Conservation (phyloP, 2,329 filamentous ascomycete genomes). For the Magnaporthales sp. region DNA sequence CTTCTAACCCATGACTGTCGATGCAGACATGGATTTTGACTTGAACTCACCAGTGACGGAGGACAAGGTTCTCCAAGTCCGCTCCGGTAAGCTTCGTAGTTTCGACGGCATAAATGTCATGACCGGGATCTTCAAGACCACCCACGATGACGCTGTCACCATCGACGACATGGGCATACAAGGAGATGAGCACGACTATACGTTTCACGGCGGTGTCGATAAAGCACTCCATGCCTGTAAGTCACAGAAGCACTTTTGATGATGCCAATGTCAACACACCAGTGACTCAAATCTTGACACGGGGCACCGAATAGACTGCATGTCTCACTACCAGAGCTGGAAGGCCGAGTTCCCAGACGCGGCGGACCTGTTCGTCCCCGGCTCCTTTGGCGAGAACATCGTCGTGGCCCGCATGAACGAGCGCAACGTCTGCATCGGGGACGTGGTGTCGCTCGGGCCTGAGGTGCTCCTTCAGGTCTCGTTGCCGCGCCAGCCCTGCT, state of each 20-base stretch:
- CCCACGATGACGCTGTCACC: slow-evolving; percentile 32
- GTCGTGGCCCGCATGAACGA: slow-evolving; percentile 51
- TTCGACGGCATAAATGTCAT: slow-evolving; percentile 40
- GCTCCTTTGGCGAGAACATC: slow-evolving; percentile 58
- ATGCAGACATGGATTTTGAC: neutral
- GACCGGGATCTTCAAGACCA: slow-evolving; percentile 48
- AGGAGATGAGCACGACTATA: slow-evolving; percentile 52
- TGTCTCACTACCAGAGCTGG: slow-evolving; percentile 50
- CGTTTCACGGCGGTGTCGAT: slow-evolving; percentile 52
- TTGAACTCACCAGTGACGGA: slow-evolving; percentile 22
- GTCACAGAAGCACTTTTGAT: slow-evolving; percentile 13
- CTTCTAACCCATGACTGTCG: neutral
- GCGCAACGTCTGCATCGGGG: slow-evolving; percentile 56
- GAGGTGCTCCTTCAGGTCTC: slow-evolving; percentile 48
- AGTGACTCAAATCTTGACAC: neutral
- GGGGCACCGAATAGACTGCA: slow-evolving; percentile 38
- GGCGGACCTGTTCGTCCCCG: slow-evolving; percentile 41
- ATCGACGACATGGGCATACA: slow-evolving; percentile 42
- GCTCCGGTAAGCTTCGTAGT: slow-evolving; percentile 46
- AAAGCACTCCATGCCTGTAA: slow-evolving; percentile 53
- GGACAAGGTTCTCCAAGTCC: slow-evolving; percentile 47
- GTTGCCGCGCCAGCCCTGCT: slow-evolving; percentile 56
- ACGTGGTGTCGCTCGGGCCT: slow-evolving; percentile 43
- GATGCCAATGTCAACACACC: neutral
- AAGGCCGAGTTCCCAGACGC: slow-evolving; percentile 39